Conservation (phyloP, 768 basidiomycete genomes). For the Tulasnella sp. region DNA sequence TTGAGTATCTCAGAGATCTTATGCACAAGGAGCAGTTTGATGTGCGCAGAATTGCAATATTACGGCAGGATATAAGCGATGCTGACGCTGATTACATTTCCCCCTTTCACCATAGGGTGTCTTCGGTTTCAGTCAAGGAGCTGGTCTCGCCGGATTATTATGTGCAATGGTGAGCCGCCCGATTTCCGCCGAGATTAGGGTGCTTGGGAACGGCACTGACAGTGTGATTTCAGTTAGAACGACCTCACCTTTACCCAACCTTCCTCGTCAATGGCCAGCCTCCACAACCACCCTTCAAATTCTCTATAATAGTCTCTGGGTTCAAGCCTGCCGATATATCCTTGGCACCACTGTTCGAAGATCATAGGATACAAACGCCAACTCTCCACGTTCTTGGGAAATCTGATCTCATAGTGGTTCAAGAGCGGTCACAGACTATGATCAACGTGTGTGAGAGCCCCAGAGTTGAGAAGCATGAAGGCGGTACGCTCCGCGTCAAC, state of each 20-base stretch:
- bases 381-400: conserved; percentile 71
- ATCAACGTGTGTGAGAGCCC: conserved; percentile 43
- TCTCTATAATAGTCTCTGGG: conserved; percentile 67
- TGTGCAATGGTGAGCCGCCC: conserved; percentile 48
- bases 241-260: conserved; percentile 40
- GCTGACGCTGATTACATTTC: conserved; percentile 5
- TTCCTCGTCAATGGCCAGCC: conserved; percentile 55
- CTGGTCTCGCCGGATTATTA: conserved; percentile 59
- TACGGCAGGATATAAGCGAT: neutral
- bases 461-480: conserved; percentile 66
- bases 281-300: conserved; percentile 66
- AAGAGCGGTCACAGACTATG: conserved; percentile 53
- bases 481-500: conserved; percentile 44
- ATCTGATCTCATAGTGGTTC: conserved; percentile 62
- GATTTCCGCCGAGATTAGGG: neutral
- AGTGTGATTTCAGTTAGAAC: conserved; percentile 38
- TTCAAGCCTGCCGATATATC: conserved; percentile 36
- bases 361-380: conserved; percentile 43
- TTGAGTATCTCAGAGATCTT: conserved; percentile 44
- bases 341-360: conserved; percentile 39
- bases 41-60: conserved; percentile 34
- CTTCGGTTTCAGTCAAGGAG: conserved; percentile 79
- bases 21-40: conserved; percentile 53
- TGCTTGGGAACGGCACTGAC: neutral
- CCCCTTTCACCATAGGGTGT: conserved; percentile 43